Conservation (phyloP, 179 eudicot species). For the Camellia oleifera region DNA sequence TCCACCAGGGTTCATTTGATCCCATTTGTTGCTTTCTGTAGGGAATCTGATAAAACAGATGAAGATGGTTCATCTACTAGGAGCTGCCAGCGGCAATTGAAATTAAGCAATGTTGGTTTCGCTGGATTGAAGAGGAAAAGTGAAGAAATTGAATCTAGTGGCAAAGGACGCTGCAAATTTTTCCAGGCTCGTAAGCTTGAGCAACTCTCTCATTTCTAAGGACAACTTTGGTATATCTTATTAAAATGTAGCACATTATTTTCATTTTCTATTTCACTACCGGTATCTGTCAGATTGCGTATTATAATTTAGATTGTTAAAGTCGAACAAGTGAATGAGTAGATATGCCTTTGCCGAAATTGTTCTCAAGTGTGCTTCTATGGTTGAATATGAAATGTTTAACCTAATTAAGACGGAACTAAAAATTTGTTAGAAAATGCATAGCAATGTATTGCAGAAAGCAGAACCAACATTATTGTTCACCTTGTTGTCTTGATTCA, state of each 20-base stretch:
- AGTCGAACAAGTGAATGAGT: neutral
- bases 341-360: neutral
- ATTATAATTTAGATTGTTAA: neutral
- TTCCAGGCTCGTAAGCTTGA: conserved; percentile 92
- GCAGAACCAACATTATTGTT: neutral
- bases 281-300: neutral
- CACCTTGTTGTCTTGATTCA: neutral
- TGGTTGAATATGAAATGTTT: neutral
- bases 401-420: too few relatives aligned
- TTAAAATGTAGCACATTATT: neutral
- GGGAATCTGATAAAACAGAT: conserved; percentile 76
- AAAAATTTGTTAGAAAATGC: too few relatives aligned
- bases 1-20: neutral
- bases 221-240: neutral
- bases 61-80: conserved; percentile 56
- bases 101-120: conserved; percentile 71
- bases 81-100: conserved; percentile 63
- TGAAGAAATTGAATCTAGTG: conserved; percentile 85
- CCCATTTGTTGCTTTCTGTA: conserved; percentile 17
- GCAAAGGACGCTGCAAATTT: conserved; percentile 90
- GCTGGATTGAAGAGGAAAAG: conserved; percentile 61
- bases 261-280: neutral
- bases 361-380: neutral
- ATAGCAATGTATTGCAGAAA: too few relatives aligned
- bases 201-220: conserved; percentile 61